phyloP scores from a whole-genome alignment of 139 green algal genomes.

The Ettlia oleoabundans region DNA sequence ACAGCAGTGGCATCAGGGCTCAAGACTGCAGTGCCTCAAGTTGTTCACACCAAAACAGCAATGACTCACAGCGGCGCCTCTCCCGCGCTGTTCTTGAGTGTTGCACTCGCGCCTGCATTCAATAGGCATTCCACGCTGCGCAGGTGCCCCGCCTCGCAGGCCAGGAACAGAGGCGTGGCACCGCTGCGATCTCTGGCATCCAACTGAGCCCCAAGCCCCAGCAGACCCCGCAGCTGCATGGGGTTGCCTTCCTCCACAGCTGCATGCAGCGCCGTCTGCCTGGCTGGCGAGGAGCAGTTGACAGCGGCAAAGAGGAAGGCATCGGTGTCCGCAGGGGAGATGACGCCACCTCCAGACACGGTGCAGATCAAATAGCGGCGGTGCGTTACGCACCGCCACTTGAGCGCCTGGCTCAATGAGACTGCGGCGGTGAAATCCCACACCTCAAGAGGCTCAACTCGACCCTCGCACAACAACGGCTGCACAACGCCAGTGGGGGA shows the following conservation, averaged over 20 bases:
- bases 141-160: slow-evolving; percentile 63
- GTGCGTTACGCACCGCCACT: neutral
- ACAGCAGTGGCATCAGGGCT: too few species aligned
- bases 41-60: too few species aligned
- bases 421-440: slow-evolving; percentile 37
- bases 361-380: neutral
- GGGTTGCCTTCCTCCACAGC: slow-evolving; percentile 60
- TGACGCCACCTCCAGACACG: neutral
- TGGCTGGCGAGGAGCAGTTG: slow-evolving; percentile 67
- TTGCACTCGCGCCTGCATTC: slow-evolving; percentile 52
- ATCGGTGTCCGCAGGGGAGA: neutral
- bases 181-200: slow-evolving; percentile 66
- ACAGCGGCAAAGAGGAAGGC: slow-evolving; percentile 61
- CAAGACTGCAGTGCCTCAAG: too few species aligned
- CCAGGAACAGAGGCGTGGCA: slow-evolving; percentile 73
- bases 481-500: neutral
- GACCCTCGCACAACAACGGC: slow-evolving; percentile 1
- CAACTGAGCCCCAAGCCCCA: slow-evolving; percentile 65
- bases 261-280: slow-evolving; percentile 76
- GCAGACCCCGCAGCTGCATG: slow-evolving; percentile 46
- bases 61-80: slow-evolving; percentile 7
- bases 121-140: slow-evolving; percentile 58
- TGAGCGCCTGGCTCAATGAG: slow-evolving; percentile 14
- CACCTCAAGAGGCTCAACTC: neutral
- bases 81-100: slow-evolving; percentile 56